Conservation (phyloP, 73 alveolate genomes). For the Paramecium primaurelia region DNA sequence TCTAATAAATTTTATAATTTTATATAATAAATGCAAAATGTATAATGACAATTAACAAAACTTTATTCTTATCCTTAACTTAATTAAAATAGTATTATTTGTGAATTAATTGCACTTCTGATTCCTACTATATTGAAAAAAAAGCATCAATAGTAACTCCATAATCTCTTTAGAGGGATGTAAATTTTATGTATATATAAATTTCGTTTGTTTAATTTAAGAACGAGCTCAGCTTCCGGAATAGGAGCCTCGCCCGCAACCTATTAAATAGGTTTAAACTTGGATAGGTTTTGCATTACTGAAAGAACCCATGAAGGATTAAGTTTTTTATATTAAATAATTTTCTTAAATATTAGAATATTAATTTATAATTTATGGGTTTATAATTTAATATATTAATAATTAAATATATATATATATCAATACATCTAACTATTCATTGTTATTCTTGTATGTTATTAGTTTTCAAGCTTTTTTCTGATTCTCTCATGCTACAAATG, state of each 20-base stretch:
- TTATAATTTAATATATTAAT: not conserved
- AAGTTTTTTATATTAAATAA: not conserved
- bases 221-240: conserved; percentile 50
- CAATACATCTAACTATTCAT: conserved; percentile 11
- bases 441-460: not conserved
- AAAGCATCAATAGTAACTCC: no score
- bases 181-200: not conserved
- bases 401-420: not conserved
- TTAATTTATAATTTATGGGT: not conserved
- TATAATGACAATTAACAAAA: not conserved
- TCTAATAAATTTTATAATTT: not conserved
- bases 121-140: no score
- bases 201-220: conserved; percentile 17
- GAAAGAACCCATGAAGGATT: not conserved
- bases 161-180: not conserved
- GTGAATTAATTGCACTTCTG: no score
- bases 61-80: not conserved
- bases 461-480: not conserved
- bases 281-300: not conserved
- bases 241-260: conserved; percentile 55
- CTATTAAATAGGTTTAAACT: conserved; percentile 42
- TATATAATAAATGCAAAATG: not conserved
- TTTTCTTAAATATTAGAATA: not conserved
- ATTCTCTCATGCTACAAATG: not conserved
- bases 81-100: no score